Evolutionary conservation across 805 yeast species (phyloP), one percentile per base, ranked within the genome.

Genomic region (Candida ficus): DNA sequence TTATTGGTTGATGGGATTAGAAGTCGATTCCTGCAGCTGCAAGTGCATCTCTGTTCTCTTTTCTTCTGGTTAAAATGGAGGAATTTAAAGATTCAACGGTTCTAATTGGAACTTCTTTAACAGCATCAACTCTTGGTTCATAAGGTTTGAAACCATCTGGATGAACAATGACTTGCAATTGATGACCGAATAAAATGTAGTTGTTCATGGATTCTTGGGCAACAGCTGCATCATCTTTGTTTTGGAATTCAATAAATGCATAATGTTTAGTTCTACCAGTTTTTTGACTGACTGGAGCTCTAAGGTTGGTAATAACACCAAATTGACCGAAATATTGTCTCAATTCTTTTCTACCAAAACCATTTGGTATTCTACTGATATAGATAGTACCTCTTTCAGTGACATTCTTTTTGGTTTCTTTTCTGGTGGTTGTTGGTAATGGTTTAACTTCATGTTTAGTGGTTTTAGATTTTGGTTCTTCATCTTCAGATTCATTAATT

Each of bases 201-300:
- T 93, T 93, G 64, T 93, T 82, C 99, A 93, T 93, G 34, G 97
- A 81, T 50, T 93, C 98, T 46, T 84, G 85, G 4, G 96, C 99
- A 46, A 89, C 71, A 51, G 78, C 74, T 33, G 98, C 97, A 41
- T 84, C 95, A 35, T 80, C 86, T 29, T 61, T 58, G 40, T 78
- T 71, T 31, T 73, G 75, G 57, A 91, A 93, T 64, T 93, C 96
- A 34, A 93, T 68, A 62, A 87, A 91, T 7, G 89, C 98, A 62
- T 80, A 91, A 61, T 89, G 97, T 66, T 88, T 90, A 13, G 95
- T 80, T 41, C 80, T 78, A 34, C 98, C 98, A 6, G 95, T 82
- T 57, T 82, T 83, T 63, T 84, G 89, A 68, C 86, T 91, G 59
- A 97, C 78, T 33, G 96, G 86, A 39, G 93, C 64, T 52, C 90